Percentiles rank a stretch among this genome's conserved stretches.
Evolutionary conservation across 768 basidiomycete species (phyloP).

Genomic region (Russula abietina): DNA sequence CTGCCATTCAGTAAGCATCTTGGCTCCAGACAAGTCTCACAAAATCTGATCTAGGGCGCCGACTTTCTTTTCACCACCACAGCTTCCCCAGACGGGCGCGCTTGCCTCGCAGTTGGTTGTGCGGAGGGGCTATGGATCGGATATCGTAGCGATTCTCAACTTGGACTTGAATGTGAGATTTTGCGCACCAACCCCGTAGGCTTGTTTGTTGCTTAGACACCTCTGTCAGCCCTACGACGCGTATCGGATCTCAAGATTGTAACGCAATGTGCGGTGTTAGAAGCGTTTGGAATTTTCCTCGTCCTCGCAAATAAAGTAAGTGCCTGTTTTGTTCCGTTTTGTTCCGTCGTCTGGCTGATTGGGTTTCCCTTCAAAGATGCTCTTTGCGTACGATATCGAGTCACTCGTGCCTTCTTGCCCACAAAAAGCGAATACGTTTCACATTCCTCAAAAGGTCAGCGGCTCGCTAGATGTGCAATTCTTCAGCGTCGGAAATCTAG

Average conservation of each 20-base stretch:
- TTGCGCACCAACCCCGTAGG: background rate
- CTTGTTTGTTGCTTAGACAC: background rate
- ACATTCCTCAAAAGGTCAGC: conserved; percentile 84
- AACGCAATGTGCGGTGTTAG: conserved; percentile 91
- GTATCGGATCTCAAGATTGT: conserved; percentile 91
- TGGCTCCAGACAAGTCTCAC: background rate
- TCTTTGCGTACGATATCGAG: conserved; percentile 94
- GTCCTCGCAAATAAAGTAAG: conserved; percentile 85
- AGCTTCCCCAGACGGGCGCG: conserved; percentile 81
- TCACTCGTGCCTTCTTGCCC: conserved; percentile 86
- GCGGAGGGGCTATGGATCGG: conserved; percentile 98
- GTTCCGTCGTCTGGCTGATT: background rate
- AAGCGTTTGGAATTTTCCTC: conserved; percentile 93
- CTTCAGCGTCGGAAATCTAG: conserved; percentile 87
- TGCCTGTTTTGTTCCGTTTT: background rate
- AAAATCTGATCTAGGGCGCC: background rate
- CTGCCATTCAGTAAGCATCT: conserved; percentile 73
- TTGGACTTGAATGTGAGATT: conserved; percentile 43
- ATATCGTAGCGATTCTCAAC: conserved; percentile 72
- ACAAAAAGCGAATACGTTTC: conserved; percentile 56
- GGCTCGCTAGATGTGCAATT: conserved; percentile 90
- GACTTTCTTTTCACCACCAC: background rate
- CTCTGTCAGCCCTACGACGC: conserved; percentile 71
- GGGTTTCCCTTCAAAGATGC: conserved; percentile 40
- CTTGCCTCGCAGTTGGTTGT: conserved; percentile 88